phyloP scores from a whole-genome alignment of 345 rosid species.

The Pelargonium nanum region DNA sequence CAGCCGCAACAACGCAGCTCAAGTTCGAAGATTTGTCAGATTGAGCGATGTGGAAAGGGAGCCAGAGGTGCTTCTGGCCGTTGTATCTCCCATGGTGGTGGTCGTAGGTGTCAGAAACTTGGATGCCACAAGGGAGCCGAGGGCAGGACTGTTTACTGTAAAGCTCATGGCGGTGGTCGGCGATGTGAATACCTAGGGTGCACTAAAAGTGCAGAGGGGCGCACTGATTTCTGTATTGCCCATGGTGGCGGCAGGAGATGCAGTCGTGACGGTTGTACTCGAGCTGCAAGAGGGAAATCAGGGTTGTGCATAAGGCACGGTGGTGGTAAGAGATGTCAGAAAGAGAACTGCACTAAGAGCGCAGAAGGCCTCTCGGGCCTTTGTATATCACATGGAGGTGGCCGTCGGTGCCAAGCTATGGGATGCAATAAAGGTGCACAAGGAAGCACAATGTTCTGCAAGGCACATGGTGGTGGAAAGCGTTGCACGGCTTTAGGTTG shows the following conservation, averaged over 20 bases:
- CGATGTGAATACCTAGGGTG: slow-evolving; percentile 93
- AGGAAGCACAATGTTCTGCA: slow-evolving; percentile 97
- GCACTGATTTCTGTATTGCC: slow-evolving; percentile 90
- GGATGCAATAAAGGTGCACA: slow-evolving; percentile 97
- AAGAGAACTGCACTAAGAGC: slow-evolving; percentile 75
- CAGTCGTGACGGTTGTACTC: slow-evolving; percentile 61
- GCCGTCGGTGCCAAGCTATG: slow-evolving; percentile 68
- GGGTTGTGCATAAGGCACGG: slow-evolving; percentile 93
- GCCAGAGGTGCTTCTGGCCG: slow-evolving; percentile 99
- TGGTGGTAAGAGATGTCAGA: slow-evolving; percentile 94
- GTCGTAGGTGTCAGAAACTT: slow-evolving; percentile 82
- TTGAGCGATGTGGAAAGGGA: slow-evolving; percentile 94
- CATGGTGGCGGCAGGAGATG: slow-evolving; percentile 98
- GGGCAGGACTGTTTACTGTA: slow-evolving; percentile 98
- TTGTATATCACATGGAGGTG: slow-evolving; percentile 97
- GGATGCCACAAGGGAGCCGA: slow-evolving; percentile 98
- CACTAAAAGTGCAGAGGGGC: slow-evolving; percentile 98
- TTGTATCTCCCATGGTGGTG: slow-evolving; percentile 99
- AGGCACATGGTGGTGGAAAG: slow-evolving; percentile 98
- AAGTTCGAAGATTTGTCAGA: slow-evolving; percentile 64
- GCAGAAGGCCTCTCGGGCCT: slow-evolving; percentile 98
- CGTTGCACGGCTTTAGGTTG: slow-evolving; percentile 74
- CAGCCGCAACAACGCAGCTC: slow-evolving; percentile 47
- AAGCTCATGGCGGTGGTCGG: slow-evolving; percentile 98
- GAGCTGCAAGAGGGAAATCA: slow-evolving; percentile 96